Percentiles rank a stretch among this genome's conserved stretches.
Evolutionary conservation across 192 early-diverging fungal genomes (phyloP).

Genomic region (Dimargaris xerosporica): DNA sequence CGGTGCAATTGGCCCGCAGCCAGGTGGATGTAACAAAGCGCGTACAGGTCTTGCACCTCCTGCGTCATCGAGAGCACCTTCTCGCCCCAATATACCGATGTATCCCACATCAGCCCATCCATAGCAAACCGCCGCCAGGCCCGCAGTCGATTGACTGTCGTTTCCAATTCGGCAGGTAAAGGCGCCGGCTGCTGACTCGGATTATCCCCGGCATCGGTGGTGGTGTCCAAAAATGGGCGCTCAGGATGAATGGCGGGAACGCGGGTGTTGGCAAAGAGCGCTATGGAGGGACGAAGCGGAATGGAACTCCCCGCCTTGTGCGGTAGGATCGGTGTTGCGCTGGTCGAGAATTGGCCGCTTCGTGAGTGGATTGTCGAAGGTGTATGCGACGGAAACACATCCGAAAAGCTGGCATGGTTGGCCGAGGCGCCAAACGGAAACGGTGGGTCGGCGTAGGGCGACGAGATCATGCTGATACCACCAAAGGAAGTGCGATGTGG

Average conservation of each 20-base stretch:
- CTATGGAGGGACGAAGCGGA: neutral
- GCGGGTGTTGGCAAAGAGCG: neutral
- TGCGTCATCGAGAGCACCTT: conserved; percentile 37
- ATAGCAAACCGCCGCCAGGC: conserved; percentile 5
- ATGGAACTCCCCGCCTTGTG: neutral
- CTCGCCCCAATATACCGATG: conserved; percentile 51
- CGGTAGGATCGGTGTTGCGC: neutral
- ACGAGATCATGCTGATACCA: neutral
- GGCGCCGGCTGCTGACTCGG: too few relatives aligned
- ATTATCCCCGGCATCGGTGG: neutral
- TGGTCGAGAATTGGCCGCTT: neutral
- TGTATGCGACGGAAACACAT: neutral
- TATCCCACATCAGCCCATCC: conserved; percentile 21
- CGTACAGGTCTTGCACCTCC: conserved; percentile 6
- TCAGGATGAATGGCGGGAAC: neutral
- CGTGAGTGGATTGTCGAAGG: neutral
- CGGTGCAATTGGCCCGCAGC: conserved; percentile 6
- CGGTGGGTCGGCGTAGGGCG: neutral
- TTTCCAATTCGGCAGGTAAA: neutral
- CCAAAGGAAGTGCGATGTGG: neutral
- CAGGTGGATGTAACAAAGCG: conserved; percentile 5
- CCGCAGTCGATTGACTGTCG: neutral
- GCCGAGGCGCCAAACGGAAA: neutral
- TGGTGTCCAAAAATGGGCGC: neutral
- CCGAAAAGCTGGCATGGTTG: neutral